Conservation (phyloP, 139 green algal species). For the Zygnema cylindricum region DNA sequence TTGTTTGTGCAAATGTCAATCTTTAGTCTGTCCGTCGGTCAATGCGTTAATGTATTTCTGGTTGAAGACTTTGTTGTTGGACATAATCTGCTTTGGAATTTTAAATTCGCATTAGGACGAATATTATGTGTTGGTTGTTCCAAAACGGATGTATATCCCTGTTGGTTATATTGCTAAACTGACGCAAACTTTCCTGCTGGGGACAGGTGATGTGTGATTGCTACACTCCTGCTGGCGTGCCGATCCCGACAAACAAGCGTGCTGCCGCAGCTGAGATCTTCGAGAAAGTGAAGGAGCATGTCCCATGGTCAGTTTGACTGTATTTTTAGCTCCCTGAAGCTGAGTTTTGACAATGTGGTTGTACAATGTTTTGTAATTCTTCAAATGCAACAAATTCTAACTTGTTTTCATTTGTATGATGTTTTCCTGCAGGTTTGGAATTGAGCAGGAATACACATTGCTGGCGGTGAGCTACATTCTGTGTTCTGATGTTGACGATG, state of each 20-base stretch:
- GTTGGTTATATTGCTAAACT: constrained; percentile 66
- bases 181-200: constrained; percentile 79
- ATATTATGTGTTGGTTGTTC: background rate
- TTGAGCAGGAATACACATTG: constrained; percentile 86
- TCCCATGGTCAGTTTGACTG: constrained; percentile 66
- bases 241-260: constrained; percentile 94
- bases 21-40: no score
- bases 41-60: no score
- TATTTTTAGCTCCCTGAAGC: background rate
- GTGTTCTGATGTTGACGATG: no score
- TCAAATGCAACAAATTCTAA: background rate
- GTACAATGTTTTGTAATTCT: background rate
- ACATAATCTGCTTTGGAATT: no score
- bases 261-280: constrained; percentile 67
- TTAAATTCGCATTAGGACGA: background rate
- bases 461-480: constrained; percentile 1
- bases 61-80: no score
- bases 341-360: background rate
- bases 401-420: background rate
- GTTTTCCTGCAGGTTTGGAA: constrained; percentile 86
- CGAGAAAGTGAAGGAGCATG: constrained; percentile 73
- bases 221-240: constrained; percentile 84
- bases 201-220: constrained; percentile 90
- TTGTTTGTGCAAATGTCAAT: no score
- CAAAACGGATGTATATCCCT: background rate